Evolutionary conservation across 2,329 filamentous ascomycete species (phyloP).

Genomic region (Stagonosporopsis tanaceti): DNA sequence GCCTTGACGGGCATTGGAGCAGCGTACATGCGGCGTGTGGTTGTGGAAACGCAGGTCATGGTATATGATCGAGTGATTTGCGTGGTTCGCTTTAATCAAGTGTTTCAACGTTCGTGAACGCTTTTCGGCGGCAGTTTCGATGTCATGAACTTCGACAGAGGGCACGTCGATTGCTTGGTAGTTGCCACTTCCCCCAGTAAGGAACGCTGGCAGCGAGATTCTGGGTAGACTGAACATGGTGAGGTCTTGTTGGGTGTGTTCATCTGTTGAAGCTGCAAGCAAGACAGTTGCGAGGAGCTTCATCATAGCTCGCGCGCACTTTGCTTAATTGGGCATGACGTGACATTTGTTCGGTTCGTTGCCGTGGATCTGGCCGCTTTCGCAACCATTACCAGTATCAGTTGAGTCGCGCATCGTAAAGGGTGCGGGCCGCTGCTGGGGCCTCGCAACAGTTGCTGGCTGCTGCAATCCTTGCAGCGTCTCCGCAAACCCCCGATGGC

Average conservation of each 20-base stretch:
- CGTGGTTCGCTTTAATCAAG: constrained; percentile 88
- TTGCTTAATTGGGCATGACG: constrained; percentile 35
- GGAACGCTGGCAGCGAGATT: constrained; percentile 32
- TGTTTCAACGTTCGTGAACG: constrained; percentile 86
- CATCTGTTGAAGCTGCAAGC: constrained; percentile 14
- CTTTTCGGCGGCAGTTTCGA: constrained; percentile 83
- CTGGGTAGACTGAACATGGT: constrained; percentile 37
- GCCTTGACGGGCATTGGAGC: constrained; percentile 23
- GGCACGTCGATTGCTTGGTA: constrained; percentile 60
- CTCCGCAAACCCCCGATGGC: background rate
- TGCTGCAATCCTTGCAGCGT: background rate
- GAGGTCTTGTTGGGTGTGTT: constrained; percentile 6
- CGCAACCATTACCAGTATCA: constrained; percentile 23
- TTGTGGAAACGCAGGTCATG: constrained; percentile 80
- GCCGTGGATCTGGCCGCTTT: constrained; percentile 16
- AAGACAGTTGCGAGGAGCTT: constrained; percentile 28
- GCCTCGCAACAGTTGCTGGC: constrained; percentile 7
- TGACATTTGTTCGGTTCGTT: constrained; percentile 19
- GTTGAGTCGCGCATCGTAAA: constrained; percentile 1
- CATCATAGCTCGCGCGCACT: constrained; percentile 20
- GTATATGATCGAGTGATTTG: constrained; percentile 85
- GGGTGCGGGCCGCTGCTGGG: background rate
- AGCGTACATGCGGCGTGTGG: constrained; percentile 75
- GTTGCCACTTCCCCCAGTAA: constrained; percentile 25
- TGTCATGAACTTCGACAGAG: constrained; percentile 75